These are phyloP conservation scores for Fagopyrum esculentum DNA, from an alignment of 148 eudicot genomes.

Conservation along the genomic window DNA sequence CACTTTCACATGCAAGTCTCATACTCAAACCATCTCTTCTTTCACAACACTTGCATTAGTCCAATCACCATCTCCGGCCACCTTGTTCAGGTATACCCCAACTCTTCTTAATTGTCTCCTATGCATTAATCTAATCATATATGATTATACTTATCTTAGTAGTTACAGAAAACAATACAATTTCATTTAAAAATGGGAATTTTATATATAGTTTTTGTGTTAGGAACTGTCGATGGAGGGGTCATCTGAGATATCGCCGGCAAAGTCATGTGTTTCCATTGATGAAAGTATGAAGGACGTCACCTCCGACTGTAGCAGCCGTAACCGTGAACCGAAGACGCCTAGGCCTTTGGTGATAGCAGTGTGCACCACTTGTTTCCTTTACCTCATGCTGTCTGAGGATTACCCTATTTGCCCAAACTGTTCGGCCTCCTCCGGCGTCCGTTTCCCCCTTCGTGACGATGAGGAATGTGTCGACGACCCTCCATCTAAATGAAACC, in stretches of 20 bases:
- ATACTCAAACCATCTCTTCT: background rate
- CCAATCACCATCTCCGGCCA: background rate
- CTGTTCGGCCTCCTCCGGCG: constrained; percentile 15
- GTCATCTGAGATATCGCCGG: background rate
- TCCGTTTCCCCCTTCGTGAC: constrained; percentile 12
- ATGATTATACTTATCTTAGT: background rate
- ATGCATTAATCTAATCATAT: background rate
- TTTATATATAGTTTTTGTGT: no score
- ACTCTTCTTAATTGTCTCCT: background rate
- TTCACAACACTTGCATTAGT: no score
- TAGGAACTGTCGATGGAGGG: background rate
- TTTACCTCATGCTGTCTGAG: constrained; percentile 22
- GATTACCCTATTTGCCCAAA: constrained; percentile 24
- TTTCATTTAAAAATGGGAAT: no score
- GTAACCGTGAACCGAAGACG: constrained; percentile 7
- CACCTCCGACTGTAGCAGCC: constrained; percentile 5
- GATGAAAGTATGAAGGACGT: constrained; percentile 13
- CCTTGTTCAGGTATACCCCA: background rate
- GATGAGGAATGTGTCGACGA: no score
- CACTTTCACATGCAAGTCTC: background rate
- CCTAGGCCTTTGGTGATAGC: constrained; percentile 12
- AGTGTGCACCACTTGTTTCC: constrained; percentile 11
- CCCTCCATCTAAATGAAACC: no score
- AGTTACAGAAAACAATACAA: background rate
- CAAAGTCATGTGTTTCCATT: constrained; percentile 13